These are phyloP conservation scores for Dipodascopsis tothii DNA, from an alignment of 805 yeast genomes.

Conservation along the genomic window DNA sequence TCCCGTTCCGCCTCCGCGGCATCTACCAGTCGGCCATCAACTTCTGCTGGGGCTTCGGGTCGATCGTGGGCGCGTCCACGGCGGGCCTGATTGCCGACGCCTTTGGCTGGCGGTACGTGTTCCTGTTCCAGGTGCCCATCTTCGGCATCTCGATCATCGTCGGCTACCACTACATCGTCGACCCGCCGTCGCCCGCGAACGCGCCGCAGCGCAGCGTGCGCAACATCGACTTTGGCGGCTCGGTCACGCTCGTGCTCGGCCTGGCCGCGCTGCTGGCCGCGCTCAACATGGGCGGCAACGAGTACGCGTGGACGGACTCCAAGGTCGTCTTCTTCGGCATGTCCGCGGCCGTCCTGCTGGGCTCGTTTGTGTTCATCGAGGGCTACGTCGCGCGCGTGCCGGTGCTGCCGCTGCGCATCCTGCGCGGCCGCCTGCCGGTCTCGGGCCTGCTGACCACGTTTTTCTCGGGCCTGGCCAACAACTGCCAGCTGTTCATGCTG, in stretches of 20 bases:
- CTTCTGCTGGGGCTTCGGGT: constrained; percentile 51
- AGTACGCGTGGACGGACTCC: constrained; percentile 42
- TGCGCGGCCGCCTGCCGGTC: constrained; percentile 51
- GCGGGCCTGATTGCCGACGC: constrained; percentile 47
- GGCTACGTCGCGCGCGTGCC: constrained; percentile 51
- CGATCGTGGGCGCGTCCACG: constrained; percentile 59
- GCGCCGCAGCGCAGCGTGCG: constrained; percentile 5
- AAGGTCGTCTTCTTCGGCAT: constrained; percentile 35
- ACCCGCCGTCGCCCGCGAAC: constrained; percentile 16
- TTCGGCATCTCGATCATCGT: constrained; percentile 35
- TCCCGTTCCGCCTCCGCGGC: constrained; percentile 69
- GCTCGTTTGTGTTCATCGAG: constrained; percentile 47
- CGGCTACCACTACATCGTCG: constrained; percentile 24
- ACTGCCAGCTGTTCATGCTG: constrained; percentile 48
- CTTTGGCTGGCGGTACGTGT: constrained; percentile 57
- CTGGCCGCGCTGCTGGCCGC: constrained; percentile 53
- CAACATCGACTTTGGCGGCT: constrained; percentile 56
- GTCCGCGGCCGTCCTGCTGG: constrained; percentile 32
- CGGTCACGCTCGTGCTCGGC: constrained; percentile 49
- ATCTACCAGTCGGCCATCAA: constrained; percentile 47
- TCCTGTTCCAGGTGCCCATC: constrained; percentile 36
- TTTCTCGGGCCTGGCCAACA: constrained; percentile 60
- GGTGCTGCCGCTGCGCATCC: constrained; percentile 53
- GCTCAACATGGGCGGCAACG: constrained; percentile 61
- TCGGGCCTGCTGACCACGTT: constrained; percentile 61